Percentiles rank a stretch among this genome's conserved stretches.
Evolutionary conservation across 768 basidiomycete genomes (phyloP).

Genomic region (Pleurotus giganteus): DNA sequence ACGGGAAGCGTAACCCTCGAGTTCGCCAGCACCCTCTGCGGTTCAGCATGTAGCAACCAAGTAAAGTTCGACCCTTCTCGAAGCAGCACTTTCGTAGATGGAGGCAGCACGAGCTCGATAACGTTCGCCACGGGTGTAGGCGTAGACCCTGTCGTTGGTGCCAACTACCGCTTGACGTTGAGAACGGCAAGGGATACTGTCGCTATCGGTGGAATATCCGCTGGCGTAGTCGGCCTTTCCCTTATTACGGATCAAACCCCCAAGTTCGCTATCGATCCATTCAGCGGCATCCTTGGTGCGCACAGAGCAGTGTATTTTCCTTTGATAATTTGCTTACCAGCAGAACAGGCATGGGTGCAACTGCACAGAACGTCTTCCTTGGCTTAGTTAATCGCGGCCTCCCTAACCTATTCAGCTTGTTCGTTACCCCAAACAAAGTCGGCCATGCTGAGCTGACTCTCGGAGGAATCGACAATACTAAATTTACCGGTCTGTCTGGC

Average conservation of each 20-base stretch:
- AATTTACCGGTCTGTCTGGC: constrained; percentile 39
- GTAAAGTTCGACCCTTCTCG: constrained; percentile 44
- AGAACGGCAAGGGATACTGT: constrained; percentile 48
- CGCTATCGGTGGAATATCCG: constrained; percentile 42
- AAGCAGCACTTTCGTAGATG: constrained; percentile 51
- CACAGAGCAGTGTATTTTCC: not conserved
- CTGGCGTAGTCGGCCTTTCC: constrained; percentile 37
- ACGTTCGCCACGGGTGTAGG: constrained; percentile 56
- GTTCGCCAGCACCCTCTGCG: constrained; percentile 51
- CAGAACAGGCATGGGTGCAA: constrained; percentile 46
- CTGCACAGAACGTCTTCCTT: constrained; percentile 49
- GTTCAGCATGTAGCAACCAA: constrained; percentile 40
- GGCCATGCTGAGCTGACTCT: constrained; percentile 53
- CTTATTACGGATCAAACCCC: constrained; percentile 54
- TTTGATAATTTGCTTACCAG: not conserved
- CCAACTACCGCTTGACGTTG: constrained; percentile 45
- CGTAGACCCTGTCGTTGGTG: constrained; percentile 50
- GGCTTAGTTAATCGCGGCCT: constrained; percentile 45
- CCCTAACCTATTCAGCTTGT: constrained; percentile 51
- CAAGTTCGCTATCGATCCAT: constrained; percentile 51
- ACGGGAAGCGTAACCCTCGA: constrained; percentile 50
- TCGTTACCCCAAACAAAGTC: constrained; percentile 42
- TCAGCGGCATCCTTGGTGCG: constrained; percentile 54
- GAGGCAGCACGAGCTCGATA: constrained; percentile 38
- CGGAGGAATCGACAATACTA: constrained; percentile 50